Percentiles rank a stretch among this genome's conserved stretches.
phyloP scores from a whole-genome alignment of 1,284 basidiomycete species.

The Cutaneotrichosporon sp. region DNA sequence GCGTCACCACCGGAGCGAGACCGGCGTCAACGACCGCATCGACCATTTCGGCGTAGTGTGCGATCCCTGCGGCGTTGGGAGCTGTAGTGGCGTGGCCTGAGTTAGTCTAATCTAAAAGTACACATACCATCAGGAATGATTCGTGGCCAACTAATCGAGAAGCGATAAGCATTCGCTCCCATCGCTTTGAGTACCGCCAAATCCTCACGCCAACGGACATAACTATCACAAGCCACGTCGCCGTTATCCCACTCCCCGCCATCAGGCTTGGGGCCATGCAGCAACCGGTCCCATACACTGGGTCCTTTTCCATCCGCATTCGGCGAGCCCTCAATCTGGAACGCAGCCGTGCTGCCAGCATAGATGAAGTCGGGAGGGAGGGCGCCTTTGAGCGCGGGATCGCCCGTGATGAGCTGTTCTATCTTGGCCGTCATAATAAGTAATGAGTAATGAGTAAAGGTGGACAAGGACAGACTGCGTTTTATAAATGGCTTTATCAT shows the following conservation, averaged over 20 bases:
- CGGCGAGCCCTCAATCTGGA: conserved; percentile 51
- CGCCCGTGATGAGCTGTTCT: conserved; percentile 4
- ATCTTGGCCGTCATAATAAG: too few relatives aligned
- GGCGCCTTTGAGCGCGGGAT: conserved; percentile 18
- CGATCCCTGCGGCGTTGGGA: too few relatives aligned
- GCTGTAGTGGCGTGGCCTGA: too few relatives aligned
- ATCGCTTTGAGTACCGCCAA: conserved; percentile 62
- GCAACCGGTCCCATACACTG: conserved; percentile 55
- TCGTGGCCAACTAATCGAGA: conserved; percentile 66
- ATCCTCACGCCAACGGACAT: conserved; percentile 64
- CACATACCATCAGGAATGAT: conserved; percentile 61
- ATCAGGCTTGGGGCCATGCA: neutral
- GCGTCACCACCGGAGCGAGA: conserved; percentile 39
- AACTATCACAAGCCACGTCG: conserved; percentile 31
- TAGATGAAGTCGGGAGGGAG: conserved; percentile 63
- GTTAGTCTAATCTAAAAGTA: too few relatives aligned
- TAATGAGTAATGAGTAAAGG: too few relatives aligned
- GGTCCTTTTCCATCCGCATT: conserved; percentile 31
- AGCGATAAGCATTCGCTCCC: conserved; percentile 60
- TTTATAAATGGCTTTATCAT: too few relatives aligned
- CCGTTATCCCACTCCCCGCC: conserved; percentile 19
- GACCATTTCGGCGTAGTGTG: neutral
- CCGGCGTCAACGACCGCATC: conserved; percentile 64
- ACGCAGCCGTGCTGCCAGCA: conserved; percentile 63
- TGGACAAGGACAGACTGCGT: too few relatives aligned